Evolutionary conservation across 129 eudicot species (phyloP), one percentile per base, ranked within the genome.

Genomic region (Lactuca sativa): DNA sequence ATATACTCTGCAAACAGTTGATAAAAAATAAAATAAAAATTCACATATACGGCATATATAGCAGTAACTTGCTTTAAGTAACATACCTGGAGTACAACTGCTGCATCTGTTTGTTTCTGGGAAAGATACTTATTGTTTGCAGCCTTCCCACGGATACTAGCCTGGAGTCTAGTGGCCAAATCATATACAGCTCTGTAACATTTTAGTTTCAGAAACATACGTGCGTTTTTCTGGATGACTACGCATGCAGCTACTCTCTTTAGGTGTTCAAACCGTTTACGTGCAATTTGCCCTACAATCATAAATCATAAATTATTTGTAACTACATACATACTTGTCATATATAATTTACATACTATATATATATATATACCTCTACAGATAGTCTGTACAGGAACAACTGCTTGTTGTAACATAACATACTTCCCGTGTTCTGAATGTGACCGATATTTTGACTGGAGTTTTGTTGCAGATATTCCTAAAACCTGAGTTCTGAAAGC

Each of bases 391-490:
- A 91, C 66, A 58, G 74, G 88, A 64, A 82, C 56, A 14, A 88
- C 80, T 56, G 93, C 61, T 40, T 16, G 9, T 16, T 77, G 82
- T 36, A 88, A 77, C 60, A 44, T 21, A 25, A 79, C 25, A 76
- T 80, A 91, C 4, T 71, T 77, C 65, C 77, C 86, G 47, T 80
- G 82, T 33, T 74, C 77, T 58, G 58, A 5, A 71, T 85, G 83
- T 21, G 96, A 69, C 63, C 80, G 84, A 65, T 59, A 44, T 74
- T 82, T 86, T 67, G 83, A 67, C 74, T 82, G 97, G 71, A 91
- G 81, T 68, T 72, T 78, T 78, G 77, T 57, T 21, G 96, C 97
- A 53, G 93, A 91, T 80, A 36, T 80, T 75, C 96, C 96, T 70
- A 91, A 86, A 58, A 91, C 74, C 84, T 82, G 85, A 68, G 69